Evolutionary conservation across 2,329 filamentous ascomycete genomes (phyloP), one percentile per base, ranked within the genome.

Genomic region (Colletotrichum trifolii): DNA sequence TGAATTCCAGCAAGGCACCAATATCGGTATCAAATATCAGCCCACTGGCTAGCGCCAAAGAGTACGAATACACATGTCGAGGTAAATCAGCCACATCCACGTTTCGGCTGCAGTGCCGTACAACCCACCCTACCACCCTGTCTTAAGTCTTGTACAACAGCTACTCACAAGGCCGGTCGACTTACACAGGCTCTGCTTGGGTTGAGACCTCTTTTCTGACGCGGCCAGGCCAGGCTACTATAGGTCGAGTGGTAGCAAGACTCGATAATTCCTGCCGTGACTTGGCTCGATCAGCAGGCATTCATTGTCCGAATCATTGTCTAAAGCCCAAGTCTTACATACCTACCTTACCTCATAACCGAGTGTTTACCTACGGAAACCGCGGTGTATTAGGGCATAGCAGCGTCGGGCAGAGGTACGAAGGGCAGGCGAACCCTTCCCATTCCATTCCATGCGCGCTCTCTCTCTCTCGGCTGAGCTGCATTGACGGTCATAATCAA

Each of bases 91-190:
- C 62, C 61, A 64, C 56, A 64, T 15, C 52, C 58, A 65, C 58
- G 63, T 57, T 66, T 63, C 59, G 53, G 47, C 53, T 61, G 46
- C 62, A 10, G 62, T 62, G 46, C 62, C 11, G 62, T 62, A 52
- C 58, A 47, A 65, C 57, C 42, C 42, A 43, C 52, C 8, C 25
- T 17, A 46, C 50, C 53, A 4, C n/a, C 33, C 17, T 48, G 9
- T 39, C 12, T 25, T 12, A 13, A 12, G 50, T 54, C 56, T 60
- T 60, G 52, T 11, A 46, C 50, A 35, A 10, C 36, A 10, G 33
- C 33, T 33, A 48, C 43, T 56, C 54, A 47, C 43, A 47, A 42
- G 9, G 13, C 25, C 45, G n/a, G n/a, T 40, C 46, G 38, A 53
- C 62, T 62, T 52, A 63, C 63, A 66, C 58, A 48, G 42, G 46